These are phyloP conservation scores for Diplodia mutila DNA, from an alignment of 2,329 filamentous ascomycete species.

Conservation along the genomic window DNA sequence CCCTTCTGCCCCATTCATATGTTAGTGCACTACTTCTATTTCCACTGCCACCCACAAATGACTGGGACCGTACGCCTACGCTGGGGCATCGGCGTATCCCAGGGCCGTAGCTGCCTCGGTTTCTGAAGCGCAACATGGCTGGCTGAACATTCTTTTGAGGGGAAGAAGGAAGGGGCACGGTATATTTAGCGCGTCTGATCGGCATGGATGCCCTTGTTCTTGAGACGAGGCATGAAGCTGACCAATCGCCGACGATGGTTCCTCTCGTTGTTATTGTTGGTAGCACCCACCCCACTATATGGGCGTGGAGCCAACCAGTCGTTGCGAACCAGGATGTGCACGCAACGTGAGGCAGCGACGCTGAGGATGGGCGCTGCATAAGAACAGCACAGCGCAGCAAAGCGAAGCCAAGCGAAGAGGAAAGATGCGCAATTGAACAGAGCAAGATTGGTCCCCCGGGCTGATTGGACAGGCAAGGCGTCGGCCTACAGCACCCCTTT, in stretches of 20 bases:
- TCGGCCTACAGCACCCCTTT: too few relatives aligned
- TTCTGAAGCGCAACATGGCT: too few relatives aligned
- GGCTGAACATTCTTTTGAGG: neutral
- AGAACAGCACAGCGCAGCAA: neutral
- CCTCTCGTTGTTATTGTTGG: neutral
- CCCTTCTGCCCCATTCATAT: neutral
- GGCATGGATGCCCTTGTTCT: neutral
- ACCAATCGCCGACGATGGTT: neutral
- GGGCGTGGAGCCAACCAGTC: neutral
- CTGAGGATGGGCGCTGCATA: too few relatives aligned
- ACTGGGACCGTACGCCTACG: neutral
- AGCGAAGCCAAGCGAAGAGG: neutral
- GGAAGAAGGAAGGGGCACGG: neutral
- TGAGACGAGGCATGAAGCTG: neutral
- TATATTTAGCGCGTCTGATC: neutral
- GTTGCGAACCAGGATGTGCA: neutral
- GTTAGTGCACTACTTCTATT: neutral
- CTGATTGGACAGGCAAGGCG: too few relatives aligned
- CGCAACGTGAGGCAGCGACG: neutral
- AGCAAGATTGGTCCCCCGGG: too few relatives aligned
- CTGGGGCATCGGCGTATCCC: neutral
- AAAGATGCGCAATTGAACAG: too few relatives aligned
- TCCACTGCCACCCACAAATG: neutral
- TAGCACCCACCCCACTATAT: neutral
- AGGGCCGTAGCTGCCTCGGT: too few relatives aligned